Base-by-base conservation (phyloP, 345 rosid genomes). In the Nephelium lappaceum region DNA sequence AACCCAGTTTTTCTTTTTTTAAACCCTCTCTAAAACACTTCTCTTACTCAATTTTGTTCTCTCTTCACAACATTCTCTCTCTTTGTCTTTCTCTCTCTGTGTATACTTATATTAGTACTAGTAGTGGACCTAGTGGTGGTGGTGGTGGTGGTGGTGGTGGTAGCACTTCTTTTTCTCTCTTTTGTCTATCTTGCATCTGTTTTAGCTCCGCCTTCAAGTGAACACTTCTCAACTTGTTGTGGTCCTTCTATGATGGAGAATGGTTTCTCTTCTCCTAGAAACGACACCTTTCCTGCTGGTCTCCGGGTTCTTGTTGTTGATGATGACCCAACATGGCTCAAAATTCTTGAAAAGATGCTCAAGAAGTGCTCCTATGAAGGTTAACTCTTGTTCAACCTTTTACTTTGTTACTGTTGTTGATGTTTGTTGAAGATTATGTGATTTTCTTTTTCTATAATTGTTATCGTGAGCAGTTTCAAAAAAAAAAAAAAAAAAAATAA, bases 321-420 rank as follows among this genome's bases (percentile, higher is more conserved):
- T 62, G 99, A 96, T 39, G 99, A 96, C 67, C 95, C 94, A 3
- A 92, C 98, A 1, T 96, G 99, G 99, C 84, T 93, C 68, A 96
- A 94, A 84, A 96, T 96, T 80, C 98, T 96, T 24, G 99, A 96
- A 79, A 96, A 91, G 94, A 96, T 96, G 99, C 98, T 96, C 73
- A 96, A 88, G 73, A 96, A 93, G 80, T 96, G 98, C 73, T 92
- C 91, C 12, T 96, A 92, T 67, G 97, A 92, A 90, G 99, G 98
- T 93, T 45, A 39, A 27, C 1, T 6, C 36, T 27, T 63, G n/a
- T 57, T 10, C 58, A 2, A 11, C 9, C 64, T 49, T n/a, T 75
- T 15, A 57, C 38, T 51, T 76, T 61, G 55, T 69, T 76, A 43
- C 36, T 31, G 71, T 60, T 57, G 41, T 42, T 49, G 36, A 4